A percentile compares a stretch with the other conserved stretches of the same genome.
phyloP scores from a whole-genome alignment of 2,329 filamentous ascomycete genomes.

The Paraphoma chrysanthemicola region DNA sequence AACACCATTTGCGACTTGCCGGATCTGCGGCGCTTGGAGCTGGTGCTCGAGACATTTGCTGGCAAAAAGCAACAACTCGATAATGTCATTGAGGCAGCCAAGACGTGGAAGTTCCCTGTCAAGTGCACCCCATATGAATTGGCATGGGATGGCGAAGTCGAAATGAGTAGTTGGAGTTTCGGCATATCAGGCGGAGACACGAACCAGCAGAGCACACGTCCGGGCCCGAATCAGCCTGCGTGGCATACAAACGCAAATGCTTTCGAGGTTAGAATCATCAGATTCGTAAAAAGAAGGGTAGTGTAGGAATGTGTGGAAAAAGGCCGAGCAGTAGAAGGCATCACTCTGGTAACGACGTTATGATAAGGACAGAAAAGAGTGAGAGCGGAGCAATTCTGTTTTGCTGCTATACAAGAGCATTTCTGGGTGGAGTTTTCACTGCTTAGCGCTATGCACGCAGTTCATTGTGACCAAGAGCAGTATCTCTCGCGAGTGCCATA shows the following conservation, averaged over 20 bases:
- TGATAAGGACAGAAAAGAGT: too few species aligned
- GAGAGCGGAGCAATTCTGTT: too few species aligned
- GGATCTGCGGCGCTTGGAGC: constrained; percentile 24
- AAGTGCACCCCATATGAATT: constrained; percentile 14
- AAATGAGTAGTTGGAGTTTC: constrained; percentile 16
- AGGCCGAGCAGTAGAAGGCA: too few species aligned
- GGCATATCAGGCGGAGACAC: neutral
- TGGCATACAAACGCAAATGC: neutral
- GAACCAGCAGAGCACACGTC: neutral
- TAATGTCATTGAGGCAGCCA: constrained; percentile 32
- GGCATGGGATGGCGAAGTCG: constrained; percentile 32
- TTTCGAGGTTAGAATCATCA: neutral
- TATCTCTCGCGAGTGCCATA: too few species aligned
- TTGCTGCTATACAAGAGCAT: too few species aligned
- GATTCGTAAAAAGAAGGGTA: constrained; percentile 1
- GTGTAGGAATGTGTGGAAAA: neutral
- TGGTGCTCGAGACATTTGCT: constrained; percentile 36
- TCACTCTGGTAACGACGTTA: too few species aligned
- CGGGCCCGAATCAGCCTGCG: neutral
- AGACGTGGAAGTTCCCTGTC: constrained; percentile 37
- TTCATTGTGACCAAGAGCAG: too few species aligned
- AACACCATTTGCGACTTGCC: constrained; percentile 15
- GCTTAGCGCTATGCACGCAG: too few species aligned
- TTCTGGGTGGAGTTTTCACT: too few species aligned
- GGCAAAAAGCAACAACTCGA: constrained; percentile 33